Evolutionary conservation across 176 grass and related monocot species (phyloP).

Genomic region (Themeda triandra): DNA sequence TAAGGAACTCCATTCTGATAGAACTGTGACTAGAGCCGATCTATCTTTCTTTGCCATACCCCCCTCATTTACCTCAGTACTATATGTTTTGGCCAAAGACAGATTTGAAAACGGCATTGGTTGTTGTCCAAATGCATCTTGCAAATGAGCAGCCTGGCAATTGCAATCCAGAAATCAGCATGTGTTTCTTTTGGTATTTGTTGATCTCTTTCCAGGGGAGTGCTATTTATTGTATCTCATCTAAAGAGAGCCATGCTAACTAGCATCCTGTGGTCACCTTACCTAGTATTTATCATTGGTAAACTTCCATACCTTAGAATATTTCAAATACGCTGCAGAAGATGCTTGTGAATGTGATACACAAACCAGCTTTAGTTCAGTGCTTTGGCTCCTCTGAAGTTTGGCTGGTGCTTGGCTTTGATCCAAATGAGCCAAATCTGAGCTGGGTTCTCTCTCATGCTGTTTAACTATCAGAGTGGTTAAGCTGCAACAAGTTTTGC

Average conservation of each 20-base stretch:
- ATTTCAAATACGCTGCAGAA: conserved; percentile 4
- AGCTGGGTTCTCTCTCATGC: not conserved
- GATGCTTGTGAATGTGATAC: not conserved
- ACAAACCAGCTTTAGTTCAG: not conserved
- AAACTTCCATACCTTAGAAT: not conserved
- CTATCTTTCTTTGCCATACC: not conserved
- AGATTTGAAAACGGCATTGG: not conserved
- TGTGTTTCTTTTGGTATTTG: conserved; percentile 16
- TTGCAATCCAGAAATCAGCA: not conserved
- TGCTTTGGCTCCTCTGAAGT: not conserved
- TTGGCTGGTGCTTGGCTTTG: not conserved
- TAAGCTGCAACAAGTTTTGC: conserved; percentile 2
- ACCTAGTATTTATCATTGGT: not conserved
- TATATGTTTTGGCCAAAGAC: not conserved
- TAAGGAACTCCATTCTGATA: conserved; percentile 9
- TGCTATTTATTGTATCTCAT: not conserved
- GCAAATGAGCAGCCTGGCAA: not conserved
- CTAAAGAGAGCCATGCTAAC: not conserved
- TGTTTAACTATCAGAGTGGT: conserved; percentile 15
- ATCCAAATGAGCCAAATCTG: conserved; percentile 11
- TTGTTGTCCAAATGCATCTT: not conserved
- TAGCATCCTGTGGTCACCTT: not conserved
- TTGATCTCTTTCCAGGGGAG: conserved; percentile 2
- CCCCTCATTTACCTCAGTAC: not conserved
- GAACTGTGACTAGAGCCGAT: not conserved